These are phyloP conservation scores for Gracilaria gracilis DNA, from an alignment of 23 red algal species.

Conservation along the genomic window DNA sequence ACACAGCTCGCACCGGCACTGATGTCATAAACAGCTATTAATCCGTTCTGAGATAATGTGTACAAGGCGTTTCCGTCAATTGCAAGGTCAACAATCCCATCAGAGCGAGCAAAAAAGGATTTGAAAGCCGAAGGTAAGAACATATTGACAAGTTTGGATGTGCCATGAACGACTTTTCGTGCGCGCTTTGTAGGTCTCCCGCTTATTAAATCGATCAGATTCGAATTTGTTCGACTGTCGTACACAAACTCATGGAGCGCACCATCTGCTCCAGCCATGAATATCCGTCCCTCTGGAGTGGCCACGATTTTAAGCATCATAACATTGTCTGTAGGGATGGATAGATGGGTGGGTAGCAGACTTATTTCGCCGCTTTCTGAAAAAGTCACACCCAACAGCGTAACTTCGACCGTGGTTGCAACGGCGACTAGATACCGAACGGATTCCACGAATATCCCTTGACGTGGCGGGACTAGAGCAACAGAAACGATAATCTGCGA, in stretches of 20 bases:
- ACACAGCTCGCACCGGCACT: constrained; percentile 39
- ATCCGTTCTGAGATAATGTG: constrained; percentile 76
- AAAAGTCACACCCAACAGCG: constrained; percentile 78
- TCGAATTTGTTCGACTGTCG: constrained; percentile 24
- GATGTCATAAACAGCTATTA: constrained; percentile 74
- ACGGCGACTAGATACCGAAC: constrained; percentile 82
- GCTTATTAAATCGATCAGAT: constrained; percentile 36
- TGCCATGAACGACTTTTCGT: constrained; percentile 58
- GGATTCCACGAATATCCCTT: constrained; percentile 83
- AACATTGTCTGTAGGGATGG: constrained; percentile 82
- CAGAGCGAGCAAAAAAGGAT: constrained; percentile 57
- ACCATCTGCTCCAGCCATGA: constrained; percentile 90
- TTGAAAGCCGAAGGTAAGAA: constrained; percentile 54
- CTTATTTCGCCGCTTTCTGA: constrained; percentile 53
- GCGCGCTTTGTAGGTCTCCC: constrained; percentile 61
- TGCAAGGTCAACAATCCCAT: constrained; percentile 78
- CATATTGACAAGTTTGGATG: constrained; percentile 36
- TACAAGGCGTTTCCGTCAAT: constrained; percentile 78
- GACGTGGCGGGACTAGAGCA: constrained; percentile 74
- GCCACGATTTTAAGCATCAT: constrained; percentile 83
- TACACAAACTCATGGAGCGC: constrained; percentile 90
- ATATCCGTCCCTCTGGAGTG: constrained; percentile 80
- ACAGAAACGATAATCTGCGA: constrained; percentile 90
- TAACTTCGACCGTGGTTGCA: constrained; percentile 82
- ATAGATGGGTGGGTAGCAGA: constrained; percentile 81